phyloP scores from a whole-genome alignment of 176 grass and related monocot genomes.

The Musa itinerans region DNA sequence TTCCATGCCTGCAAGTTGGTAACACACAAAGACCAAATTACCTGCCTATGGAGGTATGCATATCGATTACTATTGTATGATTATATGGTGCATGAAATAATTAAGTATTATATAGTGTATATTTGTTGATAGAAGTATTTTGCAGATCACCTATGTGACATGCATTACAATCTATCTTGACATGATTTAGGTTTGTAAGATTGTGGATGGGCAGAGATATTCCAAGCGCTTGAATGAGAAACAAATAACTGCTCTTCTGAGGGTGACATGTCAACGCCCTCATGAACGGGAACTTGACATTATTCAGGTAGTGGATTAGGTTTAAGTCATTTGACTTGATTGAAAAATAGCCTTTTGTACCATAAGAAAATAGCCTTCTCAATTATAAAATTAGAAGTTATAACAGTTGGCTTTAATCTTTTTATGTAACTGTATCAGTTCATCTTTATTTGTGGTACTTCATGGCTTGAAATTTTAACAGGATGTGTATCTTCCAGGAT shows the following conservation, averaged over 20 bases:
- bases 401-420: background rate
- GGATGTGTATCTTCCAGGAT: too few species aligned
- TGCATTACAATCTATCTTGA: background rate
- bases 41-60: constrained; percentile 65
- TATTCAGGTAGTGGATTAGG: constrained; percentile 19
- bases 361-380: background rate
- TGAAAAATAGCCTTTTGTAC: background rate
- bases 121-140: background rate
- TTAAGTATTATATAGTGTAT: constrained; percentile 11
- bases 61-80: background rate
- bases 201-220: constrained; percentile 52
- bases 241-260: constrained; percentile 34
- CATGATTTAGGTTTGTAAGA: constrained; percentile 45
- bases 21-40: constrained; percentile 44
- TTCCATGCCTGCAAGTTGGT: constrained; percentile 61
- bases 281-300: constrained; percentile 20
- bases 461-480: too few species aligned
- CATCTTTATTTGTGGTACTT: background rate
- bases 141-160: background rate
- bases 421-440: background rate
- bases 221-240: constrained; percentile 29
- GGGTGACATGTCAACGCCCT: constrained; percentile 29
- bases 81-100: background rate
- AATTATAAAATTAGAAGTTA: background rate
- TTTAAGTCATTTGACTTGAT: constrained; percentile 25